Evolutionary conservation across 805 yeast genomes (phyloP).

Genomic region (Candida succiphila): DNA sequence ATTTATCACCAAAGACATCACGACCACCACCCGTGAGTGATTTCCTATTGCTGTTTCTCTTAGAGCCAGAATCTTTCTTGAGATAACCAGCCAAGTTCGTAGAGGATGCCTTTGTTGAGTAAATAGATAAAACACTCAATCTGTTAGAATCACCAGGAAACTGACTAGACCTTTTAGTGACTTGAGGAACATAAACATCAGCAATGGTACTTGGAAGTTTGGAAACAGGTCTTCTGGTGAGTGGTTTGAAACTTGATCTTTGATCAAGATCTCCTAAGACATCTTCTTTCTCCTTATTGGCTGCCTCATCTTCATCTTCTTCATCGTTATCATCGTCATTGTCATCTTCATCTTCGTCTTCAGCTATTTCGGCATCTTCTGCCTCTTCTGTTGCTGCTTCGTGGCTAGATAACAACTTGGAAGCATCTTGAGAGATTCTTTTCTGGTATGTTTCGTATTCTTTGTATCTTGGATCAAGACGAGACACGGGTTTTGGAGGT

Average conservation of each 20-base stretch:
- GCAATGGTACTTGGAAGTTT: conserved; percentile 39
- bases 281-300: background rate
- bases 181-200: conserved; percentile 60
- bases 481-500: conserved; percentile 46
- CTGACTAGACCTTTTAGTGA: conserved; percentile 56
- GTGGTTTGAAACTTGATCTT: background rate
- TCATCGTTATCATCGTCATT: background rate
- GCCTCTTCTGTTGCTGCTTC: conserved; percentile 18
- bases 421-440: conserved; percentile 32
- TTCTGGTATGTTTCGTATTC: conserved; percentile 36
- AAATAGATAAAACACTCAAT: conserved; percentile 60
- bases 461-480: conserved; percentile 46
- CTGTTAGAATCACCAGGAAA: conserved; percentile 57
- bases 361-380: conserved; percentile 8
- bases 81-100: conserved; percentile 42
- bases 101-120: conserved; percentile 58
- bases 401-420: conserved; percentile 20
- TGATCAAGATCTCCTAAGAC: background rate
- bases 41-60: conserved; percentile 4
- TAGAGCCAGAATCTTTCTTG: conserved; percentile 12
- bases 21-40: background rate
- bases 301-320: background rate
- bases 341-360: conserved; percentile 9
- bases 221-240: background rate
- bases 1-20: background rate